These are phyloP conservation scores for Trichoderma endophyticum DNA, from an alignment of 2,329 filamentous ascomycete genomes.

Conservation along the genomic window DNA sequence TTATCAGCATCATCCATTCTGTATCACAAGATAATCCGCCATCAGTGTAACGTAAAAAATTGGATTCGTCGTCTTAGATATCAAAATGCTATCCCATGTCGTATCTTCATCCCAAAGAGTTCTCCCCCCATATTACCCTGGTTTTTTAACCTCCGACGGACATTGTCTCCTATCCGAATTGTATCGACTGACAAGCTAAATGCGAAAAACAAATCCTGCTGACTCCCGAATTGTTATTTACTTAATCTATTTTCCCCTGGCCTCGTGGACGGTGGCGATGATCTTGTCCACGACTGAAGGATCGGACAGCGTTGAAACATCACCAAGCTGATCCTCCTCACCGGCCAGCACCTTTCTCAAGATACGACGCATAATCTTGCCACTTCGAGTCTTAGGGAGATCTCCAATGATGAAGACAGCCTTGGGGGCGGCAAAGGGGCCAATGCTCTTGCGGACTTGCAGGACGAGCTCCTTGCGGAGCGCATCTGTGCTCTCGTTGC, in stretches of 20 bases:
- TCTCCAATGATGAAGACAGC: constrained; percentile 87
- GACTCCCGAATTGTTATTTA: not conserved
- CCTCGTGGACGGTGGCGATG: constrained; percentile 72
- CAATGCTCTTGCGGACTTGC: constrained; percentile 96
- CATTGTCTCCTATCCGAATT: constrained; percentile 5
- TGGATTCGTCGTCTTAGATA: constrained; percentile 4
- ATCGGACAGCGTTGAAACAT: constrained; percentile 90
- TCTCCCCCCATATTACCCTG: constrained; percentile 7
- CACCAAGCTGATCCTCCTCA: constrained; percentile 94
- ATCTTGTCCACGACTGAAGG: constrained; percentile 87
- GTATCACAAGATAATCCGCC: not conserved
- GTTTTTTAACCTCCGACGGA: not conserved
- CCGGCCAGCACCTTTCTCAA: constrained; percentile 95
- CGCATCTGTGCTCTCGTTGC: constrained; percentile 70
- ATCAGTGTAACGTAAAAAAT: not conserved
- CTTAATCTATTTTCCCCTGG: constrained; percentile 47
- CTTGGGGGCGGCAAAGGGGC: constrained; percentile 95
- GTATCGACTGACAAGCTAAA: constrained; percentile 15
- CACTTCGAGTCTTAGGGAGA: constrained; percentile 92
- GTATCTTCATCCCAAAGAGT: constrained; percentile 7
- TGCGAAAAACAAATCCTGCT: constrained; percentile 1
- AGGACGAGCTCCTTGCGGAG: constrained; percentile 90
- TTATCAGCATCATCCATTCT: not conserved
- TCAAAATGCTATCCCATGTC: constrained; percentile 12
- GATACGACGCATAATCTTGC: constrained; percentile 98